These are phyloP conservation scores for Paracoccidioides lutzii DNA, from an alignment of 2,329 filamentous ascomycete genomes.

Conservation along the genomic window DNA sequence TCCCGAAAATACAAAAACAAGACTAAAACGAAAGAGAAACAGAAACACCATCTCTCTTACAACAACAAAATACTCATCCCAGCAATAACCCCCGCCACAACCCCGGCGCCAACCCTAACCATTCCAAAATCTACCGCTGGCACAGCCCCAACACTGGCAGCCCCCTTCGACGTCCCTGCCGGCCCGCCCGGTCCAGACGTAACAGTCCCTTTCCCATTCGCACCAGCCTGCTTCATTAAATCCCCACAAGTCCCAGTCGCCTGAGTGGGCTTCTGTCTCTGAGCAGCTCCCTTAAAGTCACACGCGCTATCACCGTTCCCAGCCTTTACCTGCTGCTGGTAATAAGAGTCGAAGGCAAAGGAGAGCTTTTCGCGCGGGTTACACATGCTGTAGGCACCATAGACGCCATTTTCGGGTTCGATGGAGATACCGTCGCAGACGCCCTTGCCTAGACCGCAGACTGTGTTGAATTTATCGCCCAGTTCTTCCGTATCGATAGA, in stretches of 20 bases:
- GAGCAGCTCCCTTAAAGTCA: slow-evolving; percentile 31
- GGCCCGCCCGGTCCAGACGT: slow-evolving; percentile 20
- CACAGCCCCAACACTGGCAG: slow-evolving; percentile 18
- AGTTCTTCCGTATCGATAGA: slow-evolving; percentile 47
- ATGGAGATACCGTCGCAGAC: slow-evolving; percentile 28
- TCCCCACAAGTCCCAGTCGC: slow-evolving; percentile 26
- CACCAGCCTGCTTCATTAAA: slow-evolving; percentile 29
- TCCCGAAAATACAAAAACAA: no score
- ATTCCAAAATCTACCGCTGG: slow-evolving; percentile 27
- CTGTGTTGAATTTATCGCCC: slow-evolving; percentile 50
- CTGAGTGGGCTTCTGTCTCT: slow-evolving; percentile 21
- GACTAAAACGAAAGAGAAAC: no score
- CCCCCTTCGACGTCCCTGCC: slow-evolving; percentile 16
- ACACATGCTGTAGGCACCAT: slow-evolving; percentile 38
- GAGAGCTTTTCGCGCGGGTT: slow-evolving; percentile 29
- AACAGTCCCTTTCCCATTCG: slow-evolving; percentile 28
- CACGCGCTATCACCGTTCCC: slow-evolving; percentile 27
- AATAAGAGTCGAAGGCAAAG: slow-evolving; percentile 35
- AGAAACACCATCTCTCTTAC: slow-evolving; percentile 19
- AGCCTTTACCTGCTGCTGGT: slow-evolving; percentile 24
- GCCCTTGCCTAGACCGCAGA: slow-evolving; percentile 28
- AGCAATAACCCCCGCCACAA: slow-evolving; percentile 31
- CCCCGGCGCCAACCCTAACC: slow-evolving; percentile 32
- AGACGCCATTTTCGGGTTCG: slow-evolving; percentile 30
- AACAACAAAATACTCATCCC: slow-evolving; percentile 37